These are phyloP conservation scores for Amanita pallidorosea DNA, from an alignment of 768 basidiomycete genomes.

Conservation along the genomic window DNA sequence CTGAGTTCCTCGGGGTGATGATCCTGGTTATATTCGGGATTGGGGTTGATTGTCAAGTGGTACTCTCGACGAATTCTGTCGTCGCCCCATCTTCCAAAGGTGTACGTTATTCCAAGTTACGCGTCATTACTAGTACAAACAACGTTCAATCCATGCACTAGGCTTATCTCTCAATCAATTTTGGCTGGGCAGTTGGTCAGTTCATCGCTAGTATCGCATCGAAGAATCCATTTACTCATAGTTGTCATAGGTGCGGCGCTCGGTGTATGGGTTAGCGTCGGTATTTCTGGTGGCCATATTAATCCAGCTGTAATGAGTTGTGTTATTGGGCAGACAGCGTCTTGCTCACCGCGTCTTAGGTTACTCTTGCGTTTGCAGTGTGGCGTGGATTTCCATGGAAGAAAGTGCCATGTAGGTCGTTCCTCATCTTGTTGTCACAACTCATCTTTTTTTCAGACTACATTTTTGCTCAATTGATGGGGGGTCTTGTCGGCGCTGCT, in stretches of 20 bases:
- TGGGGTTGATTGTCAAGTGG: slow-evolving; percentile 38
- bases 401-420: slow-evolving; percentile 43
- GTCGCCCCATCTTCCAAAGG: slow-evolving; percentile 35
- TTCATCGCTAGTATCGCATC: neutral
- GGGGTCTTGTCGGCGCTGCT: slow-evolving; percentile 49
- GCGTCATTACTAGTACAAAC: neutral
- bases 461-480: slow-evolving; percentile 52
- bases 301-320: slow-evolving; percentile 22
- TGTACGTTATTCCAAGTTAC: slow-evolving; percentile 19
- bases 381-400: slow-evolving; percentile 61
- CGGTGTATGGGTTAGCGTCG: slow-evolving; percentile 37
- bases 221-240: neutral
- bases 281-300: slow-evolving; percentile 40
- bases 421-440: neutral
- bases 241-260: slow-evolving; percentile 25
- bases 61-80: slow-evolving; percentile 26
- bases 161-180: slow-evolving; percentile 30
- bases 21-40: slow-evolving; percentile 41
- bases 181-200: slow-evolving; percentile 34
- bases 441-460: slow-evolving; percentile 21
- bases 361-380: slow-evolving; percentile 53
- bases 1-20: slow-evolving; percentile 46
- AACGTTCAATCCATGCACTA: slow-evolving; percentile 7
- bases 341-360: slow-evolving; percentile 18
- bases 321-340: slow-evolving; percentile 9